Evolutionary conservation across 75 land plant genomes (phyloP).

Genomic region (Adiantum capillusveneris): DNA sequence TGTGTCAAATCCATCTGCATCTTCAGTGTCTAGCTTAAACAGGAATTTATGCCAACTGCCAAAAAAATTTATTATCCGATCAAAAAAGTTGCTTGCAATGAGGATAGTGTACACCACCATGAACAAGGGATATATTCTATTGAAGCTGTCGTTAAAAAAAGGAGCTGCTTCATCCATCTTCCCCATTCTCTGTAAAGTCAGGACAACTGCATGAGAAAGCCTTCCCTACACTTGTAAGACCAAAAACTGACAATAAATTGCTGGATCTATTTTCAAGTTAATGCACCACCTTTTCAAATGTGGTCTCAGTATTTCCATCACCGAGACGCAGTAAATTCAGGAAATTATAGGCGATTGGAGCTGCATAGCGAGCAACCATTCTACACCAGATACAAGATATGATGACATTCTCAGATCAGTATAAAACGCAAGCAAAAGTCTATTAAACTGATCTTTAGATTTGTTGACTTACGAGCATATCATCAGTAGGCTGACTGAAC

Average conservation of each 20-base stretch:
- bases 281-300: slow-evolving; percentile 72
- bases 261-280: neutral
- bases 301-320: slow-evolving; percentile 47
- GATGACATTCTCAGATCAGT: slow-evolving; percentile 1
- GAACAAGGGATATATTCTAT: slow-evolving; percentile 86
- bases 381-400: too few relatives aligned
- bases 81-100: slow-evolving; percentile 92
- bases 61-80: slow-evolving; percentile 59
- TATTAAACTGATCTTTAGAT: neutral
- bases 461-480: slow-evolving; percentile 86
- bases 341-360: slow-evolving; percentile 94
- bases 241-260: neutral
- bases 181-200: slow-evolving; percentile 85
- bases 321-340: slow-evolving; percentile 74
- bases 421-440: slow-evolving; percentile 4
- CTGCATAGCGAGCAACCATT: slow-evolving; percentile 98
- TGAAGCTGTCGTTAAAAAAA: slow-evolving; percentile 68
- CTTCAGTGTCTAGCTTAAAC: slow-evolving; percentile 67
- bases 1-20: slow-evolving; percentile 90
- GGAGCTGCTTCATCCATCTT: slow-evolving; percentile 78
- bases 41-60: slow-evolving; percentile 87
- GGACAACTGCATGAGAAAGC: neutral
- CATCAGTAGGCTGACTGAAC: slow-evolving; percentile 92
- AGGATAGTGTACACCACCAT: slow-evolving; percentile 91
- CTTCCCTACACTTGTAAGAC: neutral